Base-by-base conservation (phyloP, 2,329 filamentous ascomycete genomes). In the Botrytis hyacinthi region DNA sequence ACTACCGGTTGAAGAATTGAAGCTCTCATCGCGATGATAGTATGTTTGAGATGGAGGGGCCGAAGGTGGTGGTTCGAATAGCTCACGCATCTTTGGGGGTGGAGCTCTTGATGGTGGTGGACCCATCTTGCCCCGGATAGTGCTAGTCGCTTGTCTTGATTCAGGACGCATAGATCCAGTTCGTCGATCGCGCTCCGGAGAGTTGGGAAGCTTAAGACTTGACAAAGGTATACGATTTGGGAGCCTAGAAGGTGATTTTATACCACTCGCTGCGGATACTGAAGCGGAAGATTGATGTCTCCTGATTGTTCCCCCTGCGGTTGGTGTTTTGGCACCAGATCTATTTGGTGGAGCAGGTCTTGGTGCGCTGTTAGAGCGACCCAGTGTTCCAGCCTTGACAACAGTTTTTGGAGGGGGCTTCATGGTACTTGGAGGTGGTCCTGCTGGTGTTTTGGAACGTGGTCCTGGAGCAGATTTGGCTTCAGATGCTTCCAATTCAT, bases 1-100 rank as follows among this genome's bases (percentile, higher is more conserved):
- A 80, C 90, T 84, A 83, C 88, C 77, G 7, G 82, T 87, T 32
- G 66, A 69, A 5, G 87, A 86, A 4, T 82, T 82, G 8, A 89
- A 82, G 20, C 85, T 87, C 1, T 83, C 79, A 18, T 83, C 80
- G 67, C 85, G 85, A 78, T 88, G 88, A 0, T 86, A 86, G 0
- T 86, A 85, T 74, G 87, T 85, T 29, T 89, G 82, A 69, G 88
- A 86, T 3, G 86, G 84, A 14, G 85, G 82, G 12, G 85, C 83
- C 65, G 69, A 85, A 65, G 67, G 86, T 60, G 70, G 70, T 63
- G 88, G 87, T 14, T 85, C 82, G 76, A 90, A 89, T 44, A 98
- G 86, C 60, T 97, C 94, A 76, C 95, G 91, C 94, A 98, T 98
- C 82, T 94, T 96, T 67, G 95, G 95, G 20, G 95, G 95, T 51